Conservation (phyloP, 2,329 filamentous ascomycete genomes). For the Lachnellula cervina region DNA sequence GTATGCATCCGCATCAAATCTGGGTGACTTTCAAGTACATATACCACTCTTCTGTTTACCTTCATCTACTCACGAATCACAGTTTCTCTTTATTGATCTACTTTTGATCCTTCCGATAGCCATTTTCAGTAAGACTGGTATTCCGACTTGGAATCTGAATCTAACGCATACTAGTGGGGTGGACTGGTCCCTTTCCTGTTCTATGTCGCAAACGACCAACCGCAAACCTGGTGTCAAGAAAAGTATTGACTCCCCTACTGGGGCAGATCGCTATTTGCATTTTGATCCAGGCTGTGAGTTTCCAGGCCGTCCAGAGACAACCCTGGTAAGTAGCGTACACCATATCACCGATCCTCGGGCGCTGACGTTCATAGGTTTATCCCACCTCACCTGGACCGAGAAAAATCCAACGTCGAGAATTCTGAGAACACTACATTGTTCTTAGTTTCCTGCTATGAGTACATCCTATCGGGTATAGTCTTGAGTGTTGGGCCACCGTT, state of each 20-base stretch:
- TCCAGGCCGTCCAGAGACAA: slow-evolving; percentile 69
- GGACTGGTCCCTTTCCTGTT: slow-evolving; percentile 76
- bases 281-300: slow-evolving; percentile 68
- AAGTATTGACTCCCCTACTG: slow-evolving; percentile 82
- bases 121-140: slow-evolving; percentile 67
- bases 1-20: slow-evolving; percentile 86
- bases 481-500: slow-evolving; percentile 90
- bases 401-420: slow-evolving; percentile 83
- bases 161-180: slow-evolving; percentile 72
- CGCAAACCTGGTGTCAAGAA: slow-evolving; percentile 84
- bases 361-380: slow-evolving; percentile 53
- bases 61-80: slow-evolving; percentile 2
- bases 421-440: slow-evolving; percentile 93
- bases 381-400: slow-evolving; percentile 69
- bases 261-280: slow-evolving; percentile 85
- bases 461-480: slow-evolving; percentile 84
- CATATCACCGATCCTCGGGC: neutral
- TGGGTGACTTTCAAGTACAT: slow-evolving; percentile 83
- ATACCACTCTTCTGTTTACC: neutral
- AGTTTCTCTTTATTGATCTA: slow-evolving; percentile 93
- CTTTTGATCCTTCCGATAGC: slow-evolving; percentile 90
- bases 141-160: neutral
- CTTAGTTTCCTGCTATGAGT: slow-evolving; percentile 87
- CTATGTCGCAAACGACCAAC: slow-evolving; percentile 84
- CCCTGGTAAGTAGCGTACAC: slow-evolving; percentile 55